Base-by-base conservation (phyloP, 1,139 yeast genomes). In the Zhuliangozyma parablackwelliae region DNA sequence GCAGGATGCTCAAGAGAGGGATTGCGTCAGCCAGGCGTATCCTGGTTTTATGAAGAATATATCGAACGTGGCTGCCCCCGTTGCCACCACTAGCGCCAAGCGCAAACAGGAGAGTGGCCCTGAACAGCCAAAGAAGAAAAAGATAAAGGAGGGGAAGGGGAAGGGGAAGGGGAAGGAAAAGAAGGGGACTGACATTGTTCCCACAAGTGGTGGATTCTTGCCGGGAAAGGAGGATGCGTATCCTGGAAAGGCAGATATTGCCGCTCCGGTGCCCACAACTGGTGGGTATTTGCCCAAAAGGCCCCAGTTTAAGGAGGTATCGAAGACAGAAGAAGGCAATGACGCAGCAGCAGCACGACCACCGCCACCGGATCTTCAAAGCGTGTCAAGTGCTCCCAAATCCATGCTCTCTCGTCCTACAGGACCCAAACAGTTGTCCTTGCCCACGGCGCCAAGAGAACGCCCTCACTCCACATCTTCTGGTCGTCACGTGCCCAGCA, bases 1-100 rank as follows among this genome's bases (percentile, higher is more conserved):
- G 20, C 55, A 59, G 0, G 81, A 88, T 64, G 95, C 95, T 0
- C 61, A 63, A 31, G 51, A 58, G 0, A 65, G 95, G 47, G 48
- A 56, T 7, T 50, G 55, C 34, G 51, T 69, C 2, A 44, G 57
- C 1, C 43, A 53, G 26, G 75, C 73, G 0, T 50, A 46, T 24
- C 68, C 72, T 1, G 74, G 75, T 7, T 70, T 70, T 40, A 55
- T 69, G 34, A 7, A 7, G 6, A 46, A 45, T 23, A 26, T 10
- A 2, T 7, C 27, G 9, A 28, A 25, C 20, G 10, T 6, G 24
- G 24, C 5, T 23, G 5, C 31, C 29, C 7, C 28, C 3, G 9
- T 4, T 9, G 10, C 12, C 35, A n/a, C n/a, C n/a, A n/a, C n/a
- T n/a, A 37, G 28, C 31, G 42, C 30, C 33, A 25, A 25, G 35